phyloP scores from a whole-genome alignment of 2,329 filamentous ascomycete species.

The Colletotrichum coccodes region DNA sequence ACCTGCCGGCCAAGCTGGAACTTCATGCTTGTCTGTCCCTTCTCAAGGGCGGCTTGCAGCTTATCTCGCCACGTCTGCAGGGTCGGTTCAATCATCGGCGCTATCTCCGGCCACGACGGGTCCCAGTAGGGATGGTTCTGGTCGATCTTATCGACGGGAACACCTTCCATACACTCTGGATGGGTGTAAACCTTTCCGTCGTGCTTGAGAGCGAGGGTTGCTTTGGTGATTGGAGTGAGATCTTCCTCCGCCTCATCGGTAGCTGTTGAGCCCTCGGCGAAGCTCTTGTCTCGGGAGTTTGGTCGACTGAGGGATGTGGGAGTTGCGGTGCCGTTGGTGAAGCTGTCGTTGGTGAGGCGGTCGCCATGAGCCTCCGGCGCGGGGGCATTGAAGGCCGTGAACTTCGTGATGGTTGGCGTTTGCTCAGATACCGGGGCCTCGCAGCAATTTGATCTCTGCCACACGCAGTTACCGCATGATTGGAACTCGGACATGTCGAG shows the following conservation, averaged over 20 bases:
- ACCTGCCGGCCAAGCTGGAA: conserved; percentile 66
- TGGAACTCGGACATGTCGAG: conserved; percentile 53
- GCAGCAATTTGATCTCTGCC: conserved; percentile 52
- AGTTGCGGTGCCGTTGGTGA: conserved; percentile 4
- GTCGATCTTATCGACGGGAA: conserved; percentile 63
- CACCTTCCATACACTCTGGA: conserved; percentile 62
- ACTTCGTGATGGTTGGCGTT: not conserved
- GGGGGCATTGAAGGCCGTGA: not conserved
- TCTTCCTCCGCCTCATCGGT: conserved; percentile 26
- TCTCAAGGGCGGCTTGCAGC: conserved; percentile 49
- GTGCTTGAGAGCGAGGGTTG: conserved; percentile 56
- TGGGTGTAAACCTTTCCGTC: conserved; percentile 60
- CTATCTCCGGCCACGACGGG: conserved; percentile 59
- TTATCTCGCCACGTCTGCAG: conserved; percentile 60
- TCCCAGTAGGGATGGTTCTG: conserved; percentile 66
- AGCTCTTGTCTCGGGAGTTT: conserved; percentile 23
- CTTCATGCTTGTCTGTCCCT: conserved; percentile 50
- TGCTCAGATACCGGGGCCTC: not conserved
- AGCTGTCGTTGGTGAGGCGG: not conserved
- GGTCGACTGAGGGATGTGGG: conserved; percentile 14
- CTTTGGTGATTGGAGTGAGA: conserved; percentile 48
- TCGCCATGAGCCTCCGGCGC: not conserved
- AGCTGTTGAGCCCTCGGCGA: conserved; percentile 5
- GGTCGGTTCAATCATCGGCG: conserved; percentile 52
- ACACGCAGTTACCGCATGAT: conserved; percentile 63